Conservation (phyloP, 2,329 filamentous ascomycete species). For the Apiospora pterosperma region DNA sequence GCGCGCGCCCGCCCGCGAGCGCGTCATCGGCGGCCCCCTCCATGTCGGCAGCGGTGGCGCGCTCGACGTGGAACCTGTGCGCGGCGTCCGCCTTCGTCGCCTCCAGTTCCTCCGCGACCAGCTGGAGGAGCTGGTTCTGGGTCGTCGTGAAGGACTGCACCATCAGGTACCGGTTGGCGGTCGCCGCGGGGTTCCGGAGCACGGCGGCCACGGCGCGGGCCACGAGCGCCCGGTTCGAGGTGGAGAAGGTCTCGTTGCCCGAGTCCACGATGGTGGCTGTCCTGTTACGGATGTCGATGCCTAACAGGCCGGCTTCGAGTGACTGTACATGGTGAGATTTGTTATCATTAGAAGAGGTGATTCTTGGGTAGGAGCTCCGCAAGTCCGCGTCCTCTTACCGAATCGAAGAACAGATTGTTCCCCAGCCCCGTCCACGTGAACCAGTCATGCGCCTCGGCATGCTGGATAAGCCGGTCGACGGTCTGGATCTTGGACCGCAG, state of each 20-base stretch:
- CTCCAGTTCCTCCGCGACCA: constrained; percentile 39
- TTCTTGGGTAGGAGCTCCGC: too few relatives aligned
- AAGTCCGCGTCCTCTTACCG: constrained; percentile 23
- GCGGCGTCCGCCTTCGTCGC: constrained; percentile 39
- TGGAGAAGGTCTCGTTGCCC: constrained; percentile 48
- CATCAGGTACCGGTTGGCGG: constrained; percentile 55
- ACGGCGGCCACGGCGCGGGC: constrained; percentile 48
- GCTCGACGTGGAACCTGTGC: constrained; percentile 45
- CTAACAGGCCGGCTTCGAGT: constrained; percentile 45
- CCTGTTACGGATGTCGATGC: constrained; percentile 45
- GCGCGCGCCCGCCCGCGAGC: constrained; percentile 35
- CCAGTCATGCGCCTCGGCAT: constrained; percentile 33
- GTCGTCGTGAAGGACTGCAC: constrained; percentile 55
- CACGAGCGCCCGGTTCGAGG: constrained; percentile 48
- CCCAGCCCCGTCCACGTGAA: constrained; percentile 60
- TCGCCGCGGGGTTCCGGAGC: constrained; percentile 45
- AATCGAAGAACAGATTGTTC: constrained; percentile 59
- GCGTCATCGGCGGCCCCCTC: constrained; percentile 36
- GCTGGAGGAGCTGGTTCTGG: constrained; percentile 53
- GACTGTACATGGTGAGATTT: constrained; percentile 20
- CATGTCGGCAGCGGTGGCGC: constrained; percentile 29
- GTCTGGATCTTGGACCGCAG: constrained; percentile 23
- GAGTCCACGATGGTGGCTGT: constrained; percentile 54
- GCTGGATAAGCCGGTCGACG: constrained; percentile 51
- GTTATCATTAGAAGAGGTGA: too few relatives aligned